phyloP scores from a whole-genome alignment of 2,329 filamentous ascomycete species.

The Beauveria asiatica region DNA sequence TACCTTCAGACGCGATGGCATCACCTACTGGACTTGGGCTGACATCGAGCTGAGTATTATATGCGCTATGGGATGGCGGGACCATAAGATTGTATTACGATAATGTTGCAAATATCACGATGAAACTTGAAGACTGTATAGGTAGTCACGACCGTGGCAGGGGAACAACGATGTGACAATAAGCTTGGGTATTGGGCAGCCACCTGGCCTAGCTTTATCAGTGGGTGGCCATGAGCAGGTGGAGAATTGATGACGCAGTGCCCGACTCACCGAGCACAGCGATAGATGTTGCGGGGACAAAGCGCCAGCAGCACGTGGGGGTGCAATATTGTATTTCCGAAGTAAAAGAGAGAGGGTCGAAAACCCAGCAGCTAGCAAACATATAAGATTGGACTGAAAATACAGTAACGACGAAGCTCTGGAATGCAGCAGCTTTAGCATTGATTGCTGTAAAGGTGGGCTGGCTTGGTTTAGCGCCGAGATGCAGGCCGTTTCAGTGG shows the following conservation, averaged over 20 bases:
- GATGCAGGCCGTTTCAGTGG: neutral
- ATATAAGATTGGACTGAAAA: neutral
- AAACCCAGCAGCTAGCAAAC: neutral
- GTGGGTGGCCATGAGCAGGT: neutral
- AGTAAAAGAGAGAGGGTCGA: neutral
- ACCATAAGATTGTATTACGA: neutral
- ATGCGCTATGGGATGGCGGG: neutral
- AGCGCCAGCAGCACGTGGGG: neutral
- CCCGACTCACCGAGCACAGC: neutral
- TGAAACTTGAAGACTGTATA: neutral
- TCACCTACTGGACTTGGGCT: constrained; percentile 35
- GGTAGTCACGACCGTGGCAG: neutral
- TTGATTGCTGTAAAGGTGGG: neutral
- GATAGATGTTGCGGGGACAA: neutral
- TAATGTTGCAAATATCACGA: constrained; percentile 1
- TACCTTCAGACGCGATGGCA: constrained; percentile 18
- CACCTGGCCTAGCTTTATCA: neutral
- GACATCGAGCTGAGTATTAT: neutral
- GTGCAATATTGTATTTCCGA: neutral
- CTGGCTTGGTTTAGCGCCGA: neutral
- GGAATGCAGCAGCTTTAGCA: neutral
- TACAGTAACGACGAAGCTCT: neutral
- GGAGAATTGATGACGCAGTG: constrained; percentile 7
- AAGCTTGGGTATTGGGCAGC: neutral
- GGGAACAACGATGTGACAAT: neutral